Evolutionary conservation across 768 basidiomycete species (phyloP).

Genomic region (Suillus cothurnatus): DNA sequence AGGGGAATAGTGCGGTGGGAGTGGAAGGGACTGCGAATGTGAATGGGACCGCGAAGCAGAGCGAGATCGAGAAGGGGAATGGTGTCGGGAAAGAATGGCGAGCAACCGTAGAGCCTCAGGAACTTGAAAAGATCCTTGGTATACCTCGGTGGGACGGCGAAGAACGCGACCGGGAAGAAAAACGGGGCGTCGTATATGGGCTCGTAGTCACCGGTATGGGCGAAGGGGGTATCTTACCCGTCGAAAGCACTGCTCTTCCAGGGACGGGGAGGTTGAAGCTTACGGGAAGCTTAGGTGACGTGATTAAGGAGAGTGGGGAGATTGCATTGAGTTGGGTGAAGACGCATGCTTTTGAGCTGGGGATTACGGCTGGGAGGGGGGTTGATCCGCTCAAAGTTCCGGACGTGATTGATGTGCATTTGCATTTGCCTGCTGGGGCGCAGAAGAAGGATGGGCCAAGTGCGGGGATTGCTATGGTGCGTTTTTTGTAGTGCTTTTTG

Average conservation of each 20-base stretch:
- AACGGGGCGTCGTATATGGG: constrained; percentile 80
- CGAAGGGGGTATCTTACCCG: constrained; percentile 81
- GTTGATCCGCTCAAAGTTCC: constrained; percentile 78
- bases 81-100: constrained; percentile 46
- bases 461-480: constrained; percentile 86
- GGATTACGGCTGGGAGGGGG: constrained; percentile 67
- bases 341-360: constrained; percentile 76
- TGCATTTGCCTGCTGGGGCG: constrained; percentile 88
- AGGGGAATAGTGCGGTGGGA: constrained; percentile 13
- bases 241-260: constrained; percentile 81
- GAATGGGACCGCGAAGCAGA: not conserved
- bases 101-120: constrained; percentile 59
- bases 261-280: constrained; percentile 73
- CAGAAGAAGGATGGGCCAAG: constrained; percentile 95
- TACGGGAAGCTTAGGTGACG: constrained; percentile 86
- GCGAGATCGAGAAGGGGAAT: not conserved
- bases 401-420: constrained; percentile 77
- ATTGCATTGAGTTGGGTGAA: constrained; percentile 93
- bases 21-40: constrained; percentile 6
- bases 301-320: constrained; percentile 91
- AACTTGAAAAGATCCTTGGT: constrained; percentile 86
- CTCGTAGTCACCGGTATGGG: constrained; percentile 88
- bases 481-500: not conserved
- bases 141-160: constrained; percentile 79
- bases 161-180: constrained; percentile 73